Percentiles rank a stretch among this genome's conserved stretches.
These are phyloP conservation scores for Penicillium glabrum DNA, from an alignment of 2,329 filamentous ascomycete genomes.

Conservation along the genomic window DNA sequence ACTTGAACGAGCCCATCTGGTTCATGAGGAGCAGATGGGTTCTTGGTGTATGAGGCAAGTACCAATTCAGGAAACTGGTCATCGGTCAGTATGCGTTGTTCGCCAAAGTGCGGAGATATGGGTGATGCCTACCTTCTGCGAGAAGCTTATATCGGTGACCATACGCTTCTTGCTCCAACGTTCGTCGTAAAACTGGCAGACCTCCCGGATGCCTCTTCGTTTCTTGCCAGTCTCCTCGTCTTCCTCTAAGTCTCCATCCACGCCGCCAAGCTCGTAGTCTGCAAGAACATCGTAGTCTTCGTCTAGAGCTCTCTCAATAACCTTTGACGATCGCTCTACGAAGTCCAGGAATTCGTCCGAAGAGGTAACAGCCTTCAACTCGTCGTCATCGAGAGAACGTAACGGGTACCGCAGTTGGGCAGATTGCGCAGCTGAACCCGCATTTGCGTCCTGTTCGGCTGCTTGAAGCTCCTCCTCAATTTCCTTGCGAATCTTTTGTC, in stretches of 20 bases:
- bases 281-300: constrained; percentile 95
- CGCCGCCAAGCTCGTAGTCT: constrained; percentile 83
- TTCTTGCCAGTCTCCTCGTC: constrained; percentile 61
- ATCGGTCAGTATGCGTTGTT: constrained; percentile 17
- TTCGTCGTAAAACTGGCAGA: constrained; percentile 91
- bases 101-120: neutral
- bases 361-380: constrained; percentile 83
- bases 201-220: constrained; percentile 63
- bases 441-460: constrained; percentile 51
- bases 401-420: constrained; percentile 66
- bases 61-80: constrained; percentile 79
- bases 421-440: constrained; percentile 40
- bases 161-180: constrained; percentile 97
- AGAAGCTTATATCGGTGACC: constrained; percentile 94
- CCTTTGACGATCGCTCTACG: constrained; percentile 91
- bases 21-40: constrained; percentile 89
- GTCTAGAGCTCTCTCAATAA: constrained; percentile 92
- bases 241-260: constrained; percentile 72
- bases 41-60: constrained; percentile 95
- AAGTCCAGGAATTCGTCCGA: constrained; percentile 95
- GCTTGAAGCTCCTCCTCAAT: constrained; percentile 89
- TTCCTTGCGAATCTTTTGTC: constrained; percentile 79
- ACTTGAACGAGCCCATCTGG: constrained; percentile 91
- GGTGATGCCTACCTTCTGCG: constrained; percentile 66
- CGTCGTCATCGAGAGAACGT: constrained; percentile 76